A percentile compares a stretch with the other conserved stretches of the same genome.
Conservation (phyloP, 441 rosid species). For the Gossypium schwendimanii region DNA sequence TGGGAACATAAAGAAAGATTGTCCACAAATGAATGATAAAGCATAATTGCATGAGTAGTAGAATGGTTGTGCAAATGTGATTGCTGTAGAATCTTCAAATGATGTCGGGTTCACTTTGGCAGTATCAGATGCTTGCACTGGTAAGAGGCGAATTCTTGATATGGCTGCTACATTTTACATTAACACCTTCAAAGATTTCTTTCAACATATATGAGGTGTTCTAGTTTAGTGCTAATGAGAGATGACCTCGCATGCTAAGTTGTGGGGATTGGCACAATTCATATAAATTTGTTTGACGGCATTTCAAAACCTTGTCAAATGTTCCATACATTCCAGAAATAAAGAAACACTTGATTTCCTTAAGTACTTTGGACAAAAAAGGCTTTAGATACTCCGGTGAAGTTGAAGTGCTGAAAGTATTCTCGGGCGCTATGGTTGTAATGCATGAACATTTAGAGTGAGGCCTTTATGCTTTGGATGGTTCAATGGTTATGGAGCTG, state of each 20-base stretch:
- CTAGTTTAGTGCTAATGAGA: neutral
- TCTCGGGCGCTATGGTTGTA: neutral
- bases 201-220: neutral
- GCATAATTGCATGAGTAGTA: neutral
- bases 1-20: neutral
- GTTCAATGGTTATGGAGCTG: neutral
- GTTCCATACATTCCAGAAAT: neutral
- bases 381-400: neutral
- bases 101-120: neutral
- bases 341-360: neutral
- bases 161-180: too few relatives aligned
- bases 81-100: neutral
- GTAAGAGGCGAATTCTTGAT: too few relatives aligned
- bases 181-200: neutral
- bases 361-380: neutral
- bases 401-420: neutral
- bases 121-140: neutral
- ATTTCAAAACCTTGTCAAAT: neutral
- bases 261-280: neutral
- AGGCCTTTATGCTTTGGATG: neutral
- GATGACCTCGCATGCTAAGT: neutral
- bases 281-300: neutral
- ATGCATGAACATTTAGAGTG: neutral
- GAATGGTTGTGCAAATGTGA: neutral
- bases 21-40: neutral